These are phyloP conservation scores for Ascocoryne sarcoides DNA, from an alignment of 2,329 filamentous ascomycete genomes.

Conservation along the genomic window DNA sequence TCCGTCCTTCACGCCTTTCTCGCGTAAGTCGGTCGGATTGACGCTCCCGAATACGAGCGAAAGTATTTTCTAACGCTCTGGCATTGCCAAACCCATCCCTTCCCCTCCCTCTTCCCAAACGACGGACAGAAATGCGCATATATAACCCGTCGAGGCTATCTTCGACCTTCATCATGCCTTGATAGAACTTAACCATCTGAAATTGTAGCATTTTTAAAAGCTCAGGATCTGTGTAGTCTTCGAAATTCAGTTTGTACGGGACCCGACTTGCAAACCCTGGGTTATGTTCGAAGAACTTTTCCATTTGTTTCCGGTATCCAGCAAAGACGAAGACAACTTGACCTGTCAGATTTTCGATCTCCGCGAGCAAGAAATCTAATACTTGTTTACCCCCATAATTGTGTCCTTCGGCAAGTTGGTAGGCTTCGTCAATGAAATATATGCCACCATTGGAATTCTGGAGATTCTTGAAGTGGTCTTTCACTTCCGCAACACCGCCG, in stretches of 20 bases:
- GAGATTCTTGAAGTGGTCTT: slow-evolving; percentile 48
- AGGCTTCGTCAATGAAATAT: slow-evolving; percentile 72
- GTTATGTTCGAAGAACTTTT: slow-evolving; percentile 67
- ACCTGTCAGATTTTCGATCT: slow-evolving; percentile 63
- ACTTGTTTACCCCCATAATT: slow-evolving; percentile 50
- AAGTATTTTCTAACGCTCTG: slow-evolving; percentile 54
- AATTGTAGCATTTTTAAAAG: slow-evolving; percentile 51
- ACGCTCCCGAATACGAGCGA: slow-evolving; percentile 44
- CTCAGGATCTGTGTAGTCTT: slow-evolving; percentile 60
- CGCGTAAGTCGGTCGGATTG: slow-evolving; percentile 48
- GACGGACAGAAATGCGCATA: slow-evolving; percentile 50
- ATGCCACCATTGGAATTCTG: slow-evolving; percentile 58
- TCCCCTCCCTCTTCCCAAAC: slow-evolving; percentile 54
- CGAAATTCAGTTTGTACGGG: slow-evolving; percentile 55
- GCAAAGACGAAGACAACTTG: slow-evolving; percentile 66
- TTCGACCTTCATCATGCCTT: slow-evolving; percentile 48
- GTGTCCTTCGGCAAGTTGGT: slow-evolving; percentile 57
- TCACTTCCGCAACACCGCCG: slow-evolving; percentile 48
- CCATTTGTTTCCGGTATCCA: slow-evolving; percentile 68
- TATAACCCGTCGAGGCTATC: slow-evolving; percentile 51
- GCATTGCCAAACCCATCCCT: slow-evolving; percentile 67
- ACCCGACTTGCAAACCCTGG: slow-evolving; percentile 62
- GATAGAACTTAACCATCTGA: slow-evolving; percentile 46
- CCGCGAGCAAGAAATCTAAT: slow-evolving; percentile 61
- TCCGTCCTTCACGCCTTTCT: slow-evolving; percentile 33